Evolutionary conservation across 768 basidiomycete species (phyloP).

Genomic region (Suillus clintonianus): DNA sequence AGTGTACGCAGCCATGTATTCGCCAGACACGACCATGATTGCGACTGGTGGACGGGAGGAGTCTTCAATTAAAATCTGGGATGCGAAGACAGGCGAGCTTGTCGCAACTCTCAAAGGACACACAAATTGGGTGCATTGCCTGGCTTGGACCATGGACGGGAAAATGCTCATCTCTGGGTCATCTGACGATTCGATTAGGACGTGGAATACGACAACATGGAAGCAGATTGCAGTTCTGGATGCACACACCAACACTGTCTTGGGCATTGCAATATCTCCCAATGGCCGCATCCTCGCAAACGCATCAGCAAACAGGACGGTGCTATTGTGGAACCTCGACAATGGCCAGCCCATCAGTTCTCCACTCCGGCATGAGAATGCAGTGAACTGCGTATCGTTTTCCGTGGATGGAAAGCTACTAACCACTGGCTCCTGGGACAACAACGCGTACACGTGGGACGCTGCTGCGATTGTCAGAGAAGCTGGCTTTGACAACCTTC

Average conservation of each 20-base stretch:
- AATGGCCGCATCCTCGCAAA: slow-evolving; percentile 17
- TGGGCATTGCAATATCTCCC: slow-evolving; percentile 18
- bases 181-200: background rate
- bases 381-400: too few species aligned
- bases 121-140: background rate
- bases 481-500: too few species aligned
- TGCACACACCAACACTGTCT: slow-evolving; percentile 7
- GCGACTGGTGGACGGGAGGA: background rate
- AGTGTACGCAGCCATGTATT: background rate
- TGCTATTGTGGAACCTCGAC: too few species aligned
- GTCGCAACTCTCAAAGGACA: background rate
- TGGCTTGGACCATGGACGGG: background rate
- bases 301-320: too few species aligned
- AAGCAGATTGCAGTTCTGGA: too few species aligned
- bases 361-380: too few species aligned
- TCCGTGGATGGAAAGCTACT: too few species aligned
- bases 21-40: slow-evolving; percentile 3
- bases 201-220: too few species aligned
- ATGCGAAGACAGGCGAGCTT: background rate
- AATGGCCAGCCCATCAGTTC: too few species aligned
- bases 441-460: too few species aligned
- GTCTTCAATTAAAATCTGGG: background rate
- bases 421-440: too few species aligned
- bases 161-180: background rate
- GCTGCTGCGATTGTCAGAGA: too few species aligned